These are phyloP conservation scores for Trypanosoma avium DNA, from an alignment of 208 protist genomes.

Conservation along the genomic window DNA sequence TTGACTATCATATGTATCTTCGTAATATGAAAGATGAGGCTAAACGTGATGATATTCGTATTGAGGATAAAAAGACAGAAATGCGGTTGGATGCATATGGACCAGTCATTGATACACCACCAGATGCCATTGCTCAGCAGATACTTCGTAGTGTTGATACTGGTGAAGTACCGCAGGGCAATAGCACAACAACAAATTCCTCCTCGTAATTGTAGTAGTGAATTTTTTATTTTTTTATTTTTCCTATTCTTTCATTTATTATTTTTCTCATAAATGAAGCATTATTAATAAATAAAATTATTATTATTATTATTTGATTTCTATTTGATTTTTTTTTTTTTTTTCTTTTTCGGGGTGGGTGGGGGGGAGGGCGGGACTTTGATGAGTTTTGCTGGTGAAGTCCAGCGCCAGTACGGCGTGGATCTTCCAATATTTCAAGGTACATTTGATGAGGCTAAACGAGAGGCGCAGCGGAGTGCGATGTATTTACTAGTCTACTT, in stretches of 20 bases:
- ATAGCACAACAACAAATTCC: constrained; percentile 5
- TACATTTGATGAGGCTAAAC: constrained; percentile 55
- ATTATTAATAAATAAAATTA: too few species aligned
- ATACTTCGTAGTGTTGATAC: constrained; percentile 64
- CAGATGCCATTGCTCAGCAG: constrained; percentile 66
- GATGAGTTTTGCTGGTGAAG: constrained; percentile 28
- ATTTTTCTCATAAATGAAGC: too few species aligned
- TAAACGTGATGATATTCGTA: constrained; percentile 76
- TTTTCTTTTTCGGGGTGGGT: background rate
- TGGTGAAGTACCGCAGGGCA: background rate
- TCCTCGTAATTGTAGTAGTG: background rate
- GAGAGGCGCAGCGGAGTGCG: constrained; percentile 37
- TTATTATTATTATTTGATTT: background rate
- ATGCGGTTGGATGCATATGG: constrained; percentile 74
- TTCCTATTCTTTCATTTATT: background rate
- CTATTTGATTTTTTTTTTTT: background rate
- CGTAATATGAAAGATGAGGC: constrained; percentile 92
- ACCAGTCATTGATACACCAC: constrained; percentile 83
- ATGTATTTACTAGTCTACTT: constrained; percentile 78
- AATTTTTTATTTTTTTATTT: background rate
- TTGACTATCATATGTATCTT: constrained; percentile 89
- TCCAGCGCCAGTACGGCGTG: constrained; percentile 44
- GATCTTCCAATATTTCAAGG: constrained; percentile 55
- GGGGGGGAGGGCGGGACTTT: background rate
- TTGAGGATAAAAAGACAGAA: constrained; percentile 83